These are phyloP conservation scores for Scenedesmus sp. DNA, from an alignment of 163 green algal species.

Conservation along the genomic window DNA sequence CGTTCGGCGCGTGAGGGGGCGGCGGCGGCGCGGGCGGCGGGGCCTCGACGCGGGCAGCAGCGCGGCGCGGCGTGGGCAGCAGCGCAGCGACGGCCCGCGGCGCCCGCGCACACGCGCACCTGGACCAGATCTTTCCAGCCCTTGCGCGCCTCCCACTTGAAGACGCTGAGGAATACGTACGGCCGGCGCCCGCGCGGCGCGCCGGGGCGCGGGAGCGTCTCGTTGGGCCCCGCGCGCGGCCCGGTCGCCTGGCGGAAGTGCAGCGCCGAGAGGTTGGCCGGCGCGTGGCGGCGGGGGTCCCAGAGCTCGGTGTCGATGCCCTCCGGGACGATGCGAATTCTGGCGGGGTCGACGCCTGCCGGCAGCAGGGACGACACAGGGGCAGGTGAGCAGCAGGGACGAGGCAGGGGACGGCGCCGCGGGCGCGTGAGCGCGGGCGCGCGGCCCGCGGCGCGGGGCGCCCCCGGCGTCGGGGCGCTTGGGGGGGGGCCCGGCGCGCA, in stretches of 20 bases:
- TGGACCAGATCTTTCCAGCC: slow-evolving; percentile 69
- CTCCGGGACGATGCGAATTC: slow-evolving; percentile 29
- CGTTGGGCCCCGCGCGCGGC: slow-evolving; percentile 4
- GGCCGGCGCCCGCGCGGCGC: too few relatives aligned
- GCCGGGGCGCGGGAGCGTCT: background rate
- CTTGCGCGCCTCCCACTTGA: slow-evolving; percentile 75
- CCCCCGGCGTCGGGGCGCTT: too few relatives aligned
- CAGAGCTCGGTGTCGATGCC: slow-evolving; percentile 33
- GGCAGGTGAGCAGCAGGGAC: background rate
- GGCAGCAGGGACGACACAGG: background rate
- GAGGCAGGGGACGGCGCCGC: background rate
- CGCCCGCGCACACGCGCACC: too few relatives aligned
- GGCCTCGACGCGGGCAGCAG: too few relatives aligned
- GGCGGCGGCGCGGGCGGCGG: too few relatives aligned
- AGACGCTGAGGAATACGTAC: slow-evolving; percentile 42
- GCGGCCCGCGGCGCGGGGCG: too few relatives aligned
- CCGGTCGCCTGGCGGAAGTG: slow-evolving; percentile 25
- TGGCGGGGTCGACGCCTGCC: slow-evolving; percentile 28
- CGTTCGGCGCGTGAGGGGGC: too few relatives aligned
- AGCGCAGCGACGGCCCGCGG: too few relatives aligned
- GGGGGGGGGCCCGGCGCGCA: background rate
- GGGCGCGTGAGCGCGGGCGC: background rate
- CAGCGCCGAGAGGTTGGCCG: background rate
- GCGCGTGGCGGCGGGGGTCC: background rate
- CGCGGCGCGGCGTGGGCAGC: too few relatives aligned